Percentiles rank a stretch among this genome's conserved stretches.
Conservation (phyloP, 495 filamentous ascomycete genomes). For the Schizothecium vesticola region DNA sequence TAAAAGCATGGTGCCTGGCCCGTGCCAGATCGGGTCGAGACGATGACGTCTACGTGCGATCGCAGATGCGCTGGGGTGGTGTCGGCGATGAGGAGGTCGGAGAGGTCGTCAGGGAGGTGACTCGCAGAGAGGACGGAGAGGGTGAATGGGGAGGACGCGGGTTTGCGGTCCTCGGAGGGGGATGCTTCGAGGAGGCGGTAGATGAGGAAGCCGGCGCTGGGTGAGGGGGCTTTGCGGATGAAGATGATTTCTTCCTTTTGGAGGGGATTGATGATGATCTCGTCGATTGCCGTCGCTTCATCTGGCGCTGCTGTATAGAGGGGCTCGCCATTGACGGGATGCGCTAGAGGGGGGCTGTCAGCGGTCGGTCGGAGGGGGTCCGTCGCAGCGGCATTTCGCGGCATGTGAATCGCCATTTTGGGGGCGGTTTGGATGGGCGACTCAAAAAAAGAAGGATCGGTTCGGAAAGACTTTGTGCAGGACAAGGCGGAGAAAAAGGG, state of each 20-base stretch:
- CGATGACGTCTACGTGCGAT: conserved; percentile 53
- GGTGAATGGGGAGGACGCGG: conserved; percentile 22
- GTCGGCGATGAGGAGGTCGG: conserved; percentile 23
- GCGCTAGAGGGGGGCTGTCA: neutral
- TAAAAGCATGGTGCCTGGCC: conserved; percentile 55
- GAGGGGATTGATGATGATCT: neutral
- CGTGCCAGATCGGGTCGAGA: conserved; percentile 70
- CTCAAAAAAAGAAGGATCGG: neutral
- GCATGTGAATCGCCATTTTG: conserved; percentile 9
- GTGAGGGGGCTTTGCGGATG: conserved; percentile 15
- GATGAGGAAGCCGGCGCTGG: conserved; percentile 22
- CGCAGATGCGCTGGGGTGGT: conserved; percentile 33
- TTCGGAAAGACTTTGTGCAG: neutral
- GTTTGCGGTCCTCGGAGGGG: neutral
- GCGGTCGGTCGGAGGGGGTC: neutral
- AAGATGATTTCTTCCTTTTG: conserved; percentile 35
- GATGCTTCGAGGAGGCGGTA: conserved; percentile 31
- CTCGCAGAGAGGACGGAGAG: conserved; percentile 20
- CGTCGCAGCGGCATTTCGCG: neutral
- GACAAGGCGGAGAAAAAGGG: neutral
- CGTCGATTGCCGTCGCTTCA: neutral
- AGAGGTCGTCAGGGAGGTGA: conserved; percentile 28
- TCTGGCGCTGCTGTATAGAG: neutral
- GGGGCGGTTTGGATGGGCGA: neutral
- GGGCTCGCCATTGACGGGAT: conserved; percentile 11